phyloP scores from a whole-genome alignment of 345 rosid genomes.

The Pistacia integerrima region DNA sequence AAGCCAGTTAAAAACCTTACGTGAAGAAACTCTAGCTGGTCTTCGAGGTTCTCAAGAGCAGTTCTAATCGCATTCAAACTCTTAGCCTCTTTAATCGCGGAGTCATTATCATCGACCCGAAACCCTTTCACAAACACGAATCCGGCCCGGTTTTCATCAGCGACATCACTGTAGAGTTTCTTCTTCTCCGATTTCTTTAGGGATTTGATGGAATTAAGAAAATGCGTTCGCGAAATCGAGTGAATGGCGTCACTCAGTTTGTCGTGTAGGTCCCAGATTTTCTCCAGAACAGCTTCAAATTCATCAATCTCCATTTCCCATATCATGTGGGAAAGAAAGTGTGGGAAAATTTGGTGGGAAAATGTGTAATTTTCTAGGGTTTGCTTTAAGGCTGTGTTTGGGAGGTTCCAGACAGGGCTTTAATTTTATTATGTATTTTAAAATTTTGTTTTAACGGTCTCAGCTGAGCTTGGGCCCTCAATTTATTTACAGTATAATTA shows the following conservation, averaged over 20 bases:
- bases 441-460: neutral
- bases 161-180: conserved; percentile 34
- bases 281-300: conserved; percentile 83
- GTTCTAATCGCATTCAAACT: conserved; percentile 84
- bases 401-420: no score
- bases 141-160: conserved; percentile 51
- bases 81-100: conserved; percentile 80
- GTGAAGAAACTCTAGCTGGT: conserved; percentile 93
- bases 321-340: conserved; percentile 35
- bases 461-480: neutral
- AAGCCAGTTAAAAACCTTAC: conserved; percentile 37
- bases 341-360: conserved; percentile 3
- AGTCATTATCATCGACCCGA: conserved; percentile 51
- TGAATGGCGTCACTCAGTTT: conserved; percentile 96
- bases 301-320: conserved; percentile 94
- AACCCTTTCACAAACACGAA: conserved; percentile 83
- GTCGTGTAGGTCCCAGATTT: conserved; percentile 96
- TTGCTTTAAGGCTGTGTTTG: conserved; percentile 20
- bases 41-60: conserved; percentile 95
- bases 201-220: conserved; percentile 64
- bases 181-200: conserved; percentile 41
- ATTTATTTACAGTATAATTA: neutral
- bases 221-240: conserved; percentile 77
- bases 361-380: conserved; percentile 19
- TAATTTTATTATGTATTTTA: neutral